phyloP scores from a whole-genome alignment of 495 filamentous ascomycete species.

The Aspergillus avenaceus region DNA sequence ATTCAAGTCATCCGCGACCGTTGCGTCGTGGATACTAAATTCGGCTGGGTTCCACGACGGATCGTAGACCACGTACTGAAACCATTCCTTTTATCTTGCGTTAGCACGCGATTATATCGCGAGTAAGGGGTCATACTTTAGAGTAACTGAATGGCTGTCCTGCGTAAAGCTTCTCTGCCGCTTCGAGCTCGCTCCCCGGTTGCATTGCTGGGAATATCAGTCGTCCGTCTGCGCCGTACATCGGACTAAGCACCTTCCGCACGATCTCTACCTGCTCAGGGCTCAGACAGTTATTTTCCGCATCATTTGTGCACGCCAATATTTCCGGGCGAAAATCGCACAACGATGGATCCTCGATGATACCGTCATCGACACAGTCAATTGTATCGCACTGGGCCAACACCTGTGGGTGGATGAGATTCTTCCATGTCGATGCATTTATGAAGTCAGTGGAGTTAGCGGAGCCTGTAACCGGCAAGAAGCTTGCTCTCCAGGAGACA shows the following conservation, averaged over 20 bases:
- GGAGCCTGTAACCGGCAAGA: constrained; percentile 28
- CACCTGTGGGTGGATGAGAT: constrained; percentile 42
- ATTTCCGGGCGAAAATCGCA: constrained; percentile 45
- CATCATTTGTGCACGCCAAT: constrained; percentile 36
- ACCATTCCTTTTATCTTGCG: constrained; percentile 12
- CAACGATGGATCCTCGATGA: constrained; percentile 48
- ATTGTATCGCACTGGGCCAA: constrained; percentile 52
- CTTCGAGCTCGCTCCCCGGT: constrained; percentile 18
- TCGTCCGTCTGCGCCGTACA: constrained; percentile 34
- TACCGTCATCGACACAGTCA: constrained; percentile 52
- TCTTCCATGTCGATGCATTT: constrained; percentile 33
- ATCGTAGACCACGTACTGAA: constrained; percentile 41
- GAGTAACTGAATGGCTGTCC: not conserved
- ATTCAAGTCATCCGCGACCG: constrained; percentile 17
- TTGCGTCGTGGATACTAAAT: constrained; percentile 21
- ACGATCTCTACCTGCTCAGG: constrained; percentile 44
- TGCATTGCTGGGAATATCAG: constrained; percentile 41
- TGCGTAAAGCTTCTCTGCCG: constrained; percentile 15
- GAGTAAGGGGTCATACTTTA: not conserved
- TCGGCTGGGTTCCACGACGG: constrained; percentile 32
- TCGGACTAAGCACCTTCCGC: constrained; percentile 44
- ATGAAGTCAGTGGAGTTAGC: constrained; percentile 40
- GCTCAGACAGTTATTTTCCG: constrained; percentile 26
- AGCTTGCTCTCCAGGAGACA: constrained; percentile 32
- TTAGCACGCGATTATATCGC: not conserved